Evolutionary conservation across 225 moss, liverwort and hornwort species (phyloP).

Genomic region (Straminergon stramineum): DNA sequence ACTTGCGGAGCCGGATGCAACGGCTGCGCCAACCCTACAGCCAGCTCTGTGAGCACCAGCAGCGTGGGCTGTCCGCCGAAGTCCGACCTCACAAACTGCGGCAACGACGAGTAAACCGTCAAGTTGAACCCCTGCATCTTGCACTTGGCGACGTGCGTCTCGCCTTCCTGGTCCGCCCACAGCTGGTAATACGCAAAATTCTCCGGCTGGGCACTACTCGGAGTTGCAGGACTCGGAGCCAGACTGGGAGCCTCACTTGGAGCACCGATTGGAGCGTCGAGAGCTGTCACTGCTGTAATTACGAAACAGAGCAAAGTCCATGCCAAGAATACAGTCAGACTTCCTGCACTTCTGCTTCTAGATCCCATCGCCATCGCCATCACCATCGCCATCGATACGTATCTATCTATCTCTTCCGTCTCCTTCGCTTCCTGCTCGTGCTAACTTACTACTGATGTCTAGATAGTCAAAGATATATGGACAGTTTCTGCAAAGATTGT

Average conservation of each 20-base stretch:
- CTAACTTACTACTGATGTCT: background rate
- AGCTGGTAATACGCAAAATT: constrained; percentile 30
- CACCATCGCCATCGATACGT: background rate
- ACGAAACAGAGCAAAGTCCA: background rate
- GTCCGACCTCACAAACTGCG: constrained; percentile 45
- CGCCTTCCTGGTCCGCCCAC: constrained; percentile 68
- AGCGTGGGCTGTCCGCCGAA: constrained; percentile 35
- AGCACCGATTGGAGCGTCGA: background rate
- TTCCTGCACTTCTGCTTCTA: background rate
- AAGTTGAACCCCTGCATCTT: constrained; percentile 55
- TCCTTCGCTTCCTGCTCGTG: background rate
- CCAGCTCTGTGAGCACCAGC: constrained; percentile 52
- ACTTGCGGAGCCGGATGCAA: constrained; percentile 62
- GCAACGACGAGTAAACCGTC: constrained; percentile 28
- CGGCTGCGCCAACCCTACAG: constrained; percentile 54
- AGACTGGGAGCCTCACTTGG: background rate
- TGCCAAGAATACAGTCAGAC: background rate
- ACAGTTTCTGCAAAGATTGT: background rate
- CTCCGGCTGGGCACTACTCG: background rate
- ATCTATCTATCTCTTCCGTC: background rate
- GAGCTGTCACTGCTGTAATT: background rate
- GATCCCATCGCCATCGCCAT: background rate
- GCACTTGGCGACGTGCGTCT: constrained; percentile 53
- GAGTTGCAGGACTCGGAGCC: background rate
- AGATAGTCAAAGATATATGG: background rate